Conservation (phyloP, 1,284 basidiomycete species). For the Ustilago esculenta region DNA sequence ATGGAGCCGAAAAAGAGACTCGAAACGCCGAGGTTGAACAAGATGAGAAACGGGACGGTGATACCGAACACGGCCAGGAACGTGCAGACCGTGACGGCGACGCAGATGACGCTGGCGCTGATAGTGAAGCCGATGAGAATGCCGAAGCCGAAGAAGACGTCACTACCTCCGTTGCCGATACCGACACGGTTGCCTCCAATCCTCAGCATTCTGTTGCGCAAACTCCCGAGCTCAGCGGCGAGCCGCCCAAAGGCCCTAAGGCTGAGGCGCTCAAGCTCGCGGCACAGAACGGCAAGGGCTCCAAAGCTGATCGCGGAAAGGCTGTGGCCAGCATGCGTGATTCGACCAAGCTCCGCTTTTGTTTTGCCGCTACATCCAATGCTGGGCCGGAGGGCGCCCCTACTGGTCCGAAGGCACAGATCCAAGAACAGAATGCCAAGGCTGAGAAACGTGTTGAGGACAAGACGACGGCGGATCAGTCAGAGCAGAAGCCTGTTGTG, state of each 20-base stretch:
- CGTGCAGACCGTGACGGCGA: neutral
- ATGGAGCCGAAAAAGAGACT: too few species aligned
- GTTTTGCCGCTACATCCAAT: conserved; percentile 45
- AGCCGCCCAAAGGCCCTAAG: neutral
- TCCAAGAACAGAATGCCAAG: conserved; percentile 8
- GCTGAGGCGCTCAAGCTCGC: neutral
- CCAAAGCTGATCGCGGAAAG: conserved; percentile 8
- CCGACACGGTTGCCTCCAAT: conserved; percentile 13
- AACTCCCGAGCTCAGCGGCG: conserved; percentile 16
- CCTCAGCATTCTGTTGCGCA: conserved; percentile 10
- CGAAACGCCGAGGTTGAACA: neutral
- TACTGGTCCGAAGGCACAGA: conserved; percentile 38
- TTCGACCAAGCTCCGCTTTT: conserved; percentile 43
- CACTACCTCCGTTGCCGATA: conserved; percentile 10
- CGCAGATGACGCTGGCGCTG: conserved; percentile 4
- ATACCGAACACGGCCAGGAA: conserved; percentile 22
- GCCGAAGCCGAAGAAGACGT: conserved; percentile 9
- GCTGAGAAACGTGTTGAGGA: neutral
- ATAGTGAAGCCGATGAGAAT: conserved; percentile 15
- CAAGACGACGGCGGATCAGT: neutral
- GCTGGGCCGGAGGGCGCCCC: conserved; percentile 40
- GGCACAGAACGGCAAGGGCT: neutral
- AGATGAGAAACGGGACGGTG: conserved; percentile 8
- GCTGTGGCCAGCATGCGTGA: conserved; percentile 17
- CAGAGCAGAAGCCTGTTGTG: neutral